Evolutionary conservation across 352 stramenopile genomes (phyloP).

Genomic region (Phytophthora cryptogea): DNA sequence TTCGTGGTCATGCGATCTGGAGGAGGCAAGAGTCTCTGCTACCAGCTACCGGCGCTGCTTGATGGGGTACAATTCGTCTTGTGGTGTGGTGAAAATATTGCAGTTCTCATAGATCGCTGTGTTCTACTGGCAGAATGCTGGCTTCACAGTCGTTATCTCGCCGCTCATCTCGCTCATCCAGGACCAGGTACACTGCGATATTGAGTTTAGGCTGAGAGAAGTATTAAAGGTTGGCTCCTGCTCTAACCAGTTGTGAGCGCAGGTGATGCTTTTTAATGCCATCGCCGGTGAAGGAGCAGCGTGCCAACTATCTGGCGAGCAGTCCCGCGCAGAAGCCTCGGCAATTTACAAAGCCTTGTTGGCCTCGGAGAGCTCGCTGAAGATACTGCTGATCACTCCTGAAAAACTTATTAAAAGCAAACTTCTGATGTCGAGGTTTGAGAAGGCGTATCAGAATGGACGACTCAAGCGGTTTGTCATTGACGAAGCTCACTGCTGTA

Average conservation of each 20-base stretch:
- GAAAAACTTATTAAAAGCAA: constrained; percentile 93
- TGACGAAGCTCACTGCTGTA: constrained; percentile 90
- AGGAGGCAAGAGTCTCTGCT: constrained; percentile 88
- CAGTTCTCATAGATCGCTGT: neutral
- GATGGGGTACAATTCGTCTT: constrained; percentile 46
- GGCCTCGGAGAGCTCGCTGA: constrained; percentile 57
- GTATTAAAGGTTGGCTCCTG: neutral
- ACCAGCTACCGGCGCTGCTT: constrained; percentile 86
- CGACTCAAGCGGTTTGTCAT: constrained; percentile 93
- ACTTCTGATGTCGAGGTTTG: constrained; percentile 89
- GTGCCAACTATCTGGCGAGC: constrained; percentile 56
- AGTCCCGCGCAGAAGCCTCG: constrained; percentile 53
- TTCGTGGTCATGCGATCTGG: constrained; percentile 95
- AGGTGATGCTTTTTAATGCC: constrained; percentile 77
- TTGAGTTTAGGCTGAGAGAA: neutral
- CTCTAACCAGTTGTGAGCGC: neutral
- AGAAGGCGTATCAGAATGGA: constrained; percentile 83
- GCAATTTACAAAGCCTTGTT: constrained; percentile 86
- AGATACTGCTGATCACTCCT: constrained; percentile 91
- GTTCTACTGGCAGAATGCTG: constrained; percentile 34
- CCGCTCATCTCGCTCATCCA: constrained; percentile 93
- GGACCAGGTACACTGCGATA: constrained; percentile 77
- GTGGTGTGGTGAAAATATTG: neutral
- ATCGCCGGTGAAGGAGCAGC: constrained; percentile 62
- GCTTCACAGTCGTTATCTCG: constrained; percentile 92